Evolutionary conservation across 2,329 filamentous ascomycete species (phyloP), one percentile per base, ranked within the genome.

Genomic region (Massarina eburnea): DNA sequence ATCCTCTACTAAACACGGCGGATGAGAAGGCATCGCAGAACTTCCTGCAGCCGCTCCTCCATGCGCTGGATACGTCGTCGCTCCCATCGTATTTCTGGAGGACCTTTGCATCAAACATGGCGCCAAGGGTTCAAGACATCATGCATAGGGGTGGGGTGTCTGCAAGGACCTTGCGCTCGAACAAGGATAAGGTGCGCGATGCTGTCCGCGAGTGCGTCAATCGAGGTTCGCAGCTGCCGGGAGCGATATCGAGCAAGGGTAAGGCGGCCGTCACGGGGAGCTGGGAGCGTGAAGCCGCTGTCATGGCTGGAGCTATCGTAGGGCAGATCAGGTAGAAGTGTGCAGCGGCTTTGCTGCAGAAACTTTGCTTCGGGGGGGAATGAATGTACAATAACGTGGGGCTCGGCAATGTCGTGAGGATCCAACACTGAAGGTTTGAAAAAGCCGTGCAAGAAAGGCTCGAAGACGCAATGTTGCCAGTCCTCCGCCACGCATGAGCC

Each of bases 31-130:
- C 65, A 21, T 45, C 61, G 21, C 45, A 61, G 38, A 81, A 81
- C 46, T 79, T 96, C 33, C 77, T 96, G 0, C 81, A 86, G 46
- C 85, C 85, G 0, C 74, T 96, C 0, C 80, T 95, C 8, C 75
- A 81, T 9, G 78, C 85, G n/a, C 80, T 99, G 7, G 94, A 97
- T 70, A 96, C 91, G 0, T 83, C 88, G 0, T 94, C 89, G 2
- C 75, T 99, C 14, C 84, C 90, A 1, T 92, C 88, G 0, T 95
- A 92, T 68, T 99, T 96, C 73, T 99, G 94, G 91, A 81, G 94
- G 42, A 88, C 87, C 8, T 80, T 97, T 61, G 94, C 94, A 0
- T 83, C 87, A 1, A 85, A 83, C 45, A 77, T 97, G 48, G 82
- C 86, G 3, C 76, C 84, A 0, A 81, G 89, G 18, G 90, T 96